phyloP scores from a whole-genome alignment of 169 alveolate species.

The Eimeria falciformis region DNA sequence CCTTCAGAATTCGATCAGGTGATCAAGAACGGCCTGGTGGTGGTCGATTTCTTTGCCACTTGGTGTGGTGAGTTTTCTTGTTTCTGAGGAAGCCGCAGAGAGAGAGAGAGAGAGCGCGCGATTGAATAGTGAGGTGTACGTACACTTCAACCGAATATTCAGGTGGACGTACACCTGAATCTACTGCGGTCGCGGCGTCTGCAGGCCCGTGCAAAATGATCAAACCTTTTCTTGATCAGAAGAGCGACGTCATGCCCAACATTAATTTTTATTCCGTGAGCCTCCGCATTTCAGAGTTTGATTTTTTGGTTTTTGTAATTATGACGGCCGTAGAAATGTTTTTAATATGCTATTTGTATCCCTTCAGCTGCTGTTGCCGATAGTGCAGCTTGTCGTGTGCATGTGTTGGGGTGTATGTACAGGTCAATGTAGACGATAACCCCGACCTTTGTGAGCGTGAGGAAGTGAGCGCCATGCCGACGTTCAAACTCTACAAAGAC shows the following conservation, averaged over 20 bases:
- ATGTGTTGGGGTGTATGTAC: background rate
- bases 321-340: too few relatives aligned
- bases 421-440: slow-evolving; percentile 72
- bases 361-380: background rate
- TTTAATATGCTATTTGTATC: too few relatives aligned
- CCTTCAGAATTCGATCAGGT: slow-evolving; percentile 61
- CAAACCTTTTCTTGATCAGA: slow-evolving; percentile 39
- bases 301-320: too few relatives aligned
- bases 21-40: slow-evolving; percentile 33
- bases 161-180: too few relatives aligned
- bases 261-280: slow-evolving; percentile 5
- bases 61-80: slow-evolving; percentile 76
- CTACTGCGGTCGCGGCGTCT: too few relatives aligned
- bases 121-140: too few relatives aligned
- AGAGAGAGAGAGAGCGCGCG: too few relatives aligned
- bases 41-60: slow-evolving; percentile 75
- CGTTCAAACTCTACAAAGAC: slow-evolving; percentile 72
- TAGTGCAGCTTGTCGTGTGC: background rate
- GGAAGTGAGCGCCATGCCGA: slow-evolving; percentile 76
- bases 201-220: slow-evolving; percentile 76
- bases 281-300: too few relatives aligned
- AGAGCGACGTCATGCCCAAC: slow-evolving; percentile 40
- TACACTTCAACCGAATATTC: too few relatives aligned
- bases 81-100: too few relatives aligned
- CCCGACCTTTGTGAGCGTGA: slow-evolving; percentile 62